Percentiles rank a stretch among this genome's conserved stretches.
These are phyloP conservation scores for Primulina eburnea DNA, from an alignment of 257 asterid species.

Conservation along the genomic window DNA sequence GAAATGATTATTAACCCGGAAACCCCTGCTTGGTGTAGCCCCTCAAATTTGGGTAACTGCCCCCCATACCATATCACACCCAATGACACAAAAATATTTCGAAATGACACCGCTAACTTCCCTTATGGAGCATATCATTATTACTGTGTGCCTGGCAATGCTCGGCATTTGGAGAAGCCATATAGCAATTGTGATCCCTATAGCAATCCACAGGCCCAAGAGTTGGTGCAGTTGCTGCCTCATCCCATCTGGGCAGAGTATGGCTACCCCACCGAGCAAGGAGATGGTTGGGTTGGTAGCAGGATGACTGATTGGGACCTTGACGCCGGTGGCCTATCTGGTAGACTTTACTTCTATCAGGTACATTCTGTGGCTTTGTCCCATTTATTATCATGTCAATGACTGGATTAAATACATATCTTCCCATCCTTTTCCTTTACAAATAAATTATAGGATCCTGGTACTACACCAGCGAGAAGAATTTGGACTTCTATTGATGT, in stretches of 20 bases:
- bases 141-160: slow-evolving; percentile 66
- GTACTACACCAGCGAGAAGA: slow-evolving; percentile 57
- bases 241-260: slow-evolving; percentile 70
- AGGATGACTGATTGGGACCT: slow-evolving; percentile 51
- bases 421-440: no score
- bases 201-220: slow-evolving; percentile 70
- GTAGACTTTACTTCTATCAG: slow-evolving; percentile 66
- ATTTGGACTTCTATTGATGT: slow-evolving; percentile 75
- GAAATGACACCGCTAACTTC: slow-evolving; percentile 50
- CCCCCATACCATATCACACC: slow-evolving; percentile 68
- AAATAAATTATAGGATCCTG: slow-evolving; percentile 54
- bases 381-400: no score
- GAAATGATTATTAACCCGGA: slow-evolving; percentile 68
- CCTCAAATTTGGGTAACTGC: slow-evolving; percentile 43
- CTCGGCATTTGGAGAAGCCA: slow-evolving; percentile 50
- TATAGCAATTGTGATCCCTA: slow-evolving; percentile 61
- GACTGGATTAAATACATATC: no score
- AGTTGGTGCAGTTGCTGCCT: slow-evolving; percentile 61
- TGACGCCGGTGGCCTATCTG: slow-evolving; percentile 68
- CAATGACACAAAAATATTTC: slow-evolving; percentile 35
- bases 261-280: slow-evolving; percentile 64
- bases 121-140: slow-evolving; percentile 67
- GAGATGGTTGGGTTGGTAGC: slow-evolving; percentile 61
- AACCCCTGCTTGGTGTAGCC: slow-evolving; percentile 58
- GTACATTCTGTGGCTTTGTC: slow-evolving; percentile 16